phyloP scores from a whole-genome alignment of 345 rosid species.

The Balakata baccata region DNA sequence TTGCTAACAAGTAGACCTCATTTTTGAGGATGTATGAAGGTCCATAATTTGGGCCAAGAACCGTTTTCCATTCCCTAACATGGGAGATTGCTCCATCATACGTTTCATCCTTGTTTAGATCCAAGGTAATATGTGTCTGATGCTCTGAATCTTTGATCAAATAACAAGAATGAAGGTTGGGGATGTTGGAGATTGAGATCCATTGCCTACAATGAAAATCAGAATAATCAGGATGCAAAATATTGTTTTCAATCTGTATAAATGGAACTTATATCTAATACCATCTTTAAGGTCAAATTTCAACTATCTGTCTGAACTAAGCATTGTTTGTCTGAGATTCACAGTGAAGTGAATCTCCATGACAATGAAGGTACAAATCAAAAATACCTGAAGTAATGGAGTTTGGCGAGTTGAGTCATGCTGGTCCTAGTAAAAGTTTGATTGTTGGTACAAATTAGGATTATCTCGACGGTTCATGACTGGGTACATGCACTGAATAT shows the following conservation, averaged over 20 bases:
- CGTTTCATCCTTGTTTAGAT: not conserved
- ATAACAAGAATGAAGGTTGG: conserved; percentile 27
- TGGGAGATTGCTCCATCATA: not conserved
- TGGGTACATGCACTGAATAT: conserved; percentile 22
- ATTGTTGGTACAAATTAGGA: conserved; percentile 25
- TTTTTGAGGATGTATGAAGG: not conserved
- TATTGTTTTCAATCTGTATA: not conserved
- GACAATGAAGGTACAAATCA: not conserved
- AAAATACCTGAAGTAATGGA: conserved; percentile 29
- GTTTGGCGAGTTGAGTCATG: conserved; percentile 21
- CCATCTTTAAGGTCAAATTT: not conserved
- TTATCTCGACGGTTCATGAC: conserved; percentile 22
- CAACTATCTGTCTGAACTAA: conserved; percentile 24
- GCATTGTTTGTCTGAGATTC: conserved; percentile 14
- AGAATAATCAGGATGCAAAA: not conserved
- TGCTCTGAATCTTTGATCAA: conserved; percentile 29
- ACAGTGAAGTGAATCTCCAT: conserved; percentile 25
- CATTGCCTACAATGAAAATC: conserved; percentile 21
- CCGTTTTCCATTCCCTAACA: not conserved
- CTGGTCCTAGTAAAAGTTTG: conserved; percentile 30
- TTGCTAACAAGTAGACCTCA: not conserved
- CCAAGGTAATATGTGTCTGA: conserved; percentile 13
- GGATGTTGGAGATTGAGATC: conserved; percentile 29
- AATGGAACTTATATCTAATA: not conserved
- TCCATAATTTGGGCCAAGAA: not conserved